Conservation (phyloP, 1,139 yeast species). For the Kluyveromyces marxianus region DNA sequence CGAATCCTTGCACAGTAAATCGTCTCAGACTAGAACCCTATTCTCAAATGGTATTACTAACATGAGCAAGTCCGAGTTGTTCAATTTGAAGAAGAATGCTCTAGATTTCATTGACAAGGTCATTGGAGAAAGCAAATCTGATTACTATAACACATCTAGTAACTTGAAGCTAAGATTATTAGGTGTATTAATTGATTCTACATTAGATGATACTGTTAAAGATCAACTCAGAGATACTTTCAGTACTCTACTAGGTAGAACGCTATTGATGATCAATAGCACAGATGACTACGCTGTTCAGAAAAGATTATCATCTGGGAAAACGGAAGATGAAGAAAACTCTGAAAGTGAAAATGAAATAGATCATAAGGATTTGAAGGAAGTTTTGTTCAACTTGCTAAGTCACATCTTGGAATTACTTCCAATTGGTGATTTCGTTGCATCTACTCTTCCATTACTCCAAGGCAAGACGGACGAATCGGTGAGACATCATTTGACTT, state of each 20-base stretch:
- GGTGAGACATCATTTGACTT: constrained; percentile 46
- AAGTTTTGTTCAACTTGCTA: constrained; percentile 41
- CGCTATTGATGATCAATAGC: constrained; percentile 30
- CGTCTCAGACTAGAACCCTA: constrained; percentile 46
- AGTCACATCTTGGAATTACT: constrained; percentile 58
- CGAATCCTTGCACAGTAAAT: constrained; percentile 20
- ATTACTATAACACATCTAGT: constrained; percentile 37
- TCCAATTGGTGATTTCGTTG: constrained; percentile 67
- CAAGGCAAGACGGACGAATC: constrained; percentile 29
- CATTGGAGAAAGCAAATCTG: constrained; percentile 37
- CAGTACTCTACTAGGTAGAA: constrained; percentile 37
- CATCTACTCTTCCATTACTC: constrained; percentile 50
- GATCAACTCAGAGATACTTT: constrained; percentile 36
- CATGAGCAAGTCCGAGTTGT: constrained; percentile 43
- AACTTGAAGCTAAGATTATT: constrained; percentile 54
- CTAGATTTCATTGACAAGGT: constrained; percentile 47
- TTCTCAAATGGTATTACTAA: constrained; percentile 57
- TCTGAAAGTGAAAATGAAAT: constrained; percentile 18
- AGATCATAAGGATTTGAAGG: constrained; percentile 19
- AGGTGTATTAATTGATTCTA: constrained; percentile 44
- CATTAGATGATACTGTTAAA: constrained; percentile 29
- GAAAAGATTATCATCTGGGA: constrained; percentile 3
- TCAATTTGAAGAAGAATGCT: constrained; percentile 43
- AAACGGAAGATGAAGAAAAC: constrained; percentile 10
- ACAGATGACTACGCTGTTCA: constrained; percentile 9